These are phyloP conservation scores for Carpinus viminea DNA, from an alignment of 306 rosid genomes.

Conservation along the genomic window DNA sequence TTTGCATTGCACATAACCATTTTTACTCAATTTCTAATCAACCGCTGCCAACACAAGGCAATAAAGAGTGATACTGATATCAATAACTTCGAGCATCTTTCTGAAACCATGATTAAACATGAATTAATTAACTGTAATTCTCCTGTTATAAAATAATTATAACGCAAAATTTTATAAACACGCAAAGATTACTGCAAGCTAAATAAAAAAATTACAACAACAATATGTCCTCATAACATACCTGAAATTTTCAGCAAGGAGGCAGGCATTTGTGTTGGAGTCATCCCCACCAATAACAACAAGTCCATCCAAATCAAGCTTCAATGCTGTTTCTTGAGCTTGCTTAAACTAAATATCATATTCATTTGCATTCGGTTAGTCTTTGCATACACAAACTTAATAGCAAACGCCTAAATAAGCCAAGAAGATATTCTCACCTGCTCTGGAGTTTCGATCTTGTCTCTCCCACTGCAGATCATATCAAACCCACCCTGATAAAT, in stretches of 20 bases:
- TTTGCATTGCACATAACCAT: neutral
- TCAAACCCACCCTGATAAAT: slow-evolving; percentile 92
- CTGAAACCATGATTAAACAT: neutral
- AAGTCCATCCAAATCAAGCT: slow-evolving; percentile 96
- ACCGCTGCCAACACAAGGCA: neutral
- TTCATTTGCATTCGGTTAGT: slow-evolving; percentile 32
- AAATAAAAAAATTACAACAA: slow-evolving; percentile 6
- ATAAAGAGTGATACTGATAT: neutral
- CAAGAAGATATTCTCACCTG: slow-evolving; percentile 60
- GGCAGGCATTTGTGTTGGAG: slow-evolving; percentile 98
- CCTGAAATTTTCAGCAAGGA: slow-evolving; percentile 98
- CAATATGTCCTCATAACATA: slow-evolving; percentile 21
- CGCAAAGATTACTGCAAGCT: slow-evolving; percentile 3
- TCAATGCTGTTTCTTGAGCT: slow-evolving; percentile 83
- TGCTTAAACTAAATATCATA: slow-evolving; percentile 69
- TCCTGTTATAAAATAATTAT: neutral
- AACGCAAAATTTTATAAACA: neutral
- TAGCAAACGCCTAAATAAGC: slow-evolving; percentile 1
- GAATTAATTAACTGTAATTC: neutral
- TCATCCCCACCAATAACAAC: slow-evolving; percentile 99
- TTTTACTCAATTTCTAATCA: neutral
- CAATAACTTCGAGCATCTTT: neutral
- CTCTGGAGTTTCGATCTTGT: slow-evolving; percentile 98
- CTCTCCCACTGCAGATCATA: slow-evolving; percentile 98
- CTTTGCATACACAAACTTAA: slow-evolving; percentile 8